Evolutionary conservation across 768 basidiomycete species (phyloP).

Genomic region (Trametes coccinea): DNA sequence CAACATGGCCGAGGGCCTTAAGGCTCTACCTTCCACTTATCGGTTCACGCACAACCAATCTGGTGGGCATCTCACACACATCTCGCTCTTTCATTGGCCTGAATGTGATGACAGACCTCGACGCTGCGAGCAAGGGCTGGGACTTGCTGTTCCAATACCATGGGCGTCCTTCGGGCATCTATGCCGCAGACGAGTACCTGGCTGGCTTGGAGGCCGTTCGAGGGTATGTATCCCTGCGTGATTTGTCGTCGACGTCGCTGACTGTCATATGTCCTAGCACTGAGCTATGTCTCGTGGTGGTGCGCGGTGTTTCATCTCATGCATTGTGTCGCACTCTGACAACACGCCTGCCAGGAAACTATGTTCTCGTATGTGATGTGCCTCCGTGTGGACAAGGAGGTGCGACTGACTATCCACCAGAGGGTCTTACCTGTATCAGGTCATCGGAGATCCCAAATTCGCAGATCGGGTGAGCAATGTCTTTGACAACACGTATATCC

Average conservation of each 20-base stretch:
- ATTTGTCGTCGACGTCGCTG: not conserved
- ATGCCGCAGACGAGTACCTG: conserved; percentile 57
- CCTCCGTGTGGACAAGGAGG: not conserved
- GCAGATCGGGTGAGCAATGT: conserved; percentile 44
- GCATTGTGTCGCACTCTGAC: not conserved
- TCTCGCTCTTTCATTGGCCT: not conserved
- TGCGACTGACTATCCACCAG: conserved; percentile 28
- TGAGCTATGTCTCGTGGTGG: conserved; percentile 55
- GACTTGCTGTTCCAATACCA: conserved; percentile 60
- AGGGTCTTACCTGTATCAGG: conserved; percentile 56
- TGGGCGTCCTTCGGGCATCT: conserved; percentile 56
- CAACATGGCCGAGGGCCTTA: conserved; percentile 58
- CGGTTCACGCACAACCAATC: conserved; percentile 58
- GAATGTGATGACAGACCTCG: conserved; percentile 39
- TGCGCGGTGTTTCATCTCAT: conserved; percentile 27
- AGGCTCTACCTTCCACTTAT: conserved; percentile 53
- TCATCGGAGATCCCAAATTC: conserved; percentile 54
- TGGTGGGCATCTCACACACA: conserved; percentile 33
- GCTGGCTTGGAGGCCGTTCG: conserved; percentile 55
- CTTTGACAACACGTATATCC: not conserved
- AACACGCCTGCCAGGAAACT: conserved; percentile 44
- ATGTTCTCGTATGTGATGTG: conserved; percentile 53
- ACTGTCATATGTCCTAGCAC: conserved; percentile 37
- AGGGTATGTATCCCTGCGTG: conserved; percentile 39
- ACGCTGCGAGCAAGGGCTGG: conserved; percentile 51